Evolutionary conservation across 768 basidiomycete species (phyloP), one percentile per base, ranked within the genome.

Genomic region (Pleurotus salmoneostramineus): DNA sequence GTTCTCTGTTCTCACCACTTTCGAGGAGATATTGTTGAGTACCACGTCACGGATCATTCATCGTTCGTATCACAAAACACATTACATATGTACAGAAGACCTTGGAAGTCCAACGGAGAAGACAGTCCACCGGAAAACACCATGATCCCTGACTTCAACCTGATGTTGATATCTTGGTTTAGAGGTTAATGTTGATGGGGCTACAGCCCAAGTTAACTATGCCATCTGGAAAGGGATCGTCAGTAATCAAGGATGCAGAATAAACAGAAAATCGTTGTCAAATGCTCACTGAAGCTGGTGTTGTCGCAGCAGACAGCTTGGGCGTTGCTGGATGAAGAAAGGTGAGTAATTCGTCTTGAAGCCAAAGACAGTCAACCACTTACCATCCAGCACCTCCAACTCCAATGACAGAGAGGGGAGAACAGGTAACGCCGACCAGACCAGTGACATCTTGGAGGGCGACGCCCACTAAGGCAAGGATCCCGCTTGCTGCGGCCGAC

Each of bases 301-400:
- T 66, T 60, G 34, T 62, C 62, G 63, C 69, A 71, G 64, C 69
- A 72, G 31, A 69, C 66, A 12, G 66, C 56, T n/a, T 69, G 62
- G 8, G 65, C 60, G 56, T 62, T 43, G 65, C 70, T 69, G 31
- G 14, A 34, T 17, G 10, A 33, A 31, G 21, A 17, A 3, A 11
- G 2, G 21, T 47, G 7, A n/a, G 35, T n/a, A 10, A 33, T 11
- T 31, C 11, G 1, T 12, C 50, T 4, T n/a, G 14, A n/a, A 34
- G 14, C 4, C 2, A 5, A n/a, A 31, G 32, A 14, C 6, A 3
- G 34, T 2, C 11, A 33, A 32, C 1, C 10, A 10, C 50, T 15
- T 35, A 70, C 68, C 70, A 71, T n/a, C 60, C 58, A 27, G 58
- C 60, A 6, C 62, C 61, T 1, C 60, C 60, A 15, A 56, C 54